Evolutionary conservation across 345 rosid genomes (phyloP).

Genomic region (Corchorus olitorius): DNA sequence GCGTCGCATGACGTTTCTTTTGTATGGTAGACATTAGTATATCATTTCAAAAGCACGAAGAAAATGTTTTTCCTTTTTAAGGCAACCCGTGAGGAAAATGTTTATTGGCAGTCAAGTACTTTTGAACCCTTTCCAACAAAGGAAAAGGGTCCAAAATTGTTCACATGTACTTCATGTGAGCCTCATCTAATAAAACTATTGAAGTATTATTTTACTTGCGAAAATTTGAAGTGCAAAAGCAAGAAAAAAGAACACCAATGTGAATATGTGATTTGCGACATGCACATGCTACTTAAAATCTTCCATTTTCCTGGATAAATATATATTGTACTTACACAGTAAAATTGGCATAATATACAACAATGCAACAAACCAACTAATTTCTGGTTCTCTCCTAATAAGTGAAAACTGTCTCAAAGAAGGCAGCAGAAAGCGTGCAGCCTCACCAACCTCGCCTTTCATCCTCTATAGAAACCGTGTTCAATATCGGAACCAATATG

Average conservation of each 20-base stretch:
- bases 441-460: neutral
- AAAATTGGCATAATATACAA: neutral
- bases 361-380: neutral
- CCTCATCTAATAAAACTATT: too few relatives aligned
- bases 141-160: too few relatives aligned
- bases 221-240: neutral
- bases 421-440: neutral
- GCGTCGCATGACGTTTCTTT: too few relatives aligned
- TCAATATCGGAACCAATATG: neutral
- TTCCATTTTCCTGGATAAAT: neutral
- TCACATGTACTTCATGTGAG: too few relatives aligned
- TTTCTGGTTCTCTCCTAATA: neutral
- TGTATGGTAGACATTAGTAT: too few relatives aligned
- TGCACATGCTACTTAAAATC: neutral
- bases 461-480: neutral
- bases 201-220: too few relatives aligned
- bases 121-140: too few relatives aligned
- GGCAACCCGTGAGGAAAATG: too few relatives aligned
- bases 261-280: neutral
- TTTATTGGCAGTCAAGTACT: too few relatives aligned
- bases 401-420: neutral
- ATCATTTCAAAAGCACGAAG: too few relatives aligned
- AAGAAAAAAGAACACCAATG: neutral
- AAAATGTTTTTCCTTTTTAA: too few relatives aligned
- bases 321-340: neutral